phyloP scores from a whole-genome alignment of 2,329 filamentous ascomycete species.

The Podosphaera xanthii region DNA sequence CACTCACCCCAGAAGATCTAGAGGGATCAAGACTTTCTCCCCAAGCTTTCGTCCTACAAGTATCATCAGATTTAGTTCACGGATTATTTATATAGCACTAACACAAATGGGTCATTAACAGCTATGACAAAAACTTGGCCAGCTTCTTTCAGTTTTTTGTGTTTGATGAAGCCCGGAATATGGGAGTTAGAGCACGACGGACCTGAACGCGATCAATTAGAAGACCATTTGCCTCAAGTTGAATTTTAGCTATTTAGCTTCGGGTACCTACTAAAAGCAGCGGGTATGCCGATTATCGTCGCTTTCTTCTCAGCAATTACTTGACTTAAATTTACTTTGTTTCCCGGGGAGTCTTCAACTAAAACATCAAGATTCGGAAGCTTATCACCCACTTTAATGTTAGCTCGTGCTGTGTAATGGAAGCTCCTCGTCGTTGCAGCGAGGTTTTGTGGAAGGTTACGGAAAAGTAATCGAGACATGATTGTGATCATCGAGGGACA shows the following conservation, averaged over 20 bases:
- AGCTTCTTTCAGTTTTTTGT: slow-evolving; percentile 52
- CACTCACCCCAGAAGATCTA: slow-evolving; percentile 48
- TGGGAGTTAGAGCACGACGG: slow-evolving; percentile 46
- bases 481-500: slow-evolving; percentile 2
- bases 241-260: neutral
- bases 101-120: slow-evolving; percentile 93
- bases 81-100: slow-evolving; percentile 19
- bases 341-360: slow-evolving; percentile 68
- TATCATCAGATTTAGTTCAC: neutral
- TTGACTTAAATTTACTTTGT: slow-evolving; percentile 74
- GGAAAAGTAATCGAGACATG: slow-evolving; percentile 6
- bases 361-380: slow-evolving; percentile 59
- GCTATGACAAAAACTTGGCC: slow-evolving; percentile 75
- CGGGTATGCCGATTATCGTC: slow-evolving; percentile 67
- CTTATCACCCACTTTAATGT: slow-evolving; percentile 57
- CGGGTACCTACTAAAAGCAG: slow-evolving; percentile 38
- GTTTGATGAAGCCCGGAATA: slow-evolving; percentile 68
- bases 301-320: slow-evolving; percentile 49
- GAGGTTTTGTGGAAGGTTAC: slow-evolving; percentile 6
- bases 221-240: neutral
- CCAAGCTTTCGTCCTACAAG: slow-evolving; percentile 69
- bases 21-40: slow-evolving; percentile 51
- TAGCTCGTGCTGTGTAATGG: slow-evolving; percentile 36
- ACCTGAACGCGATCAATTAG: slow-evolving; percentile 16
- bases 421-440: slow-evolving; percentile 21